A percentile compares a stretch with the other conserved stretches of the same genome.
These are phyloP conservation scores for Leishmania arabica DNA, from an alignment of 208 protist genomes.

Conservation along the genomic window DNA sequence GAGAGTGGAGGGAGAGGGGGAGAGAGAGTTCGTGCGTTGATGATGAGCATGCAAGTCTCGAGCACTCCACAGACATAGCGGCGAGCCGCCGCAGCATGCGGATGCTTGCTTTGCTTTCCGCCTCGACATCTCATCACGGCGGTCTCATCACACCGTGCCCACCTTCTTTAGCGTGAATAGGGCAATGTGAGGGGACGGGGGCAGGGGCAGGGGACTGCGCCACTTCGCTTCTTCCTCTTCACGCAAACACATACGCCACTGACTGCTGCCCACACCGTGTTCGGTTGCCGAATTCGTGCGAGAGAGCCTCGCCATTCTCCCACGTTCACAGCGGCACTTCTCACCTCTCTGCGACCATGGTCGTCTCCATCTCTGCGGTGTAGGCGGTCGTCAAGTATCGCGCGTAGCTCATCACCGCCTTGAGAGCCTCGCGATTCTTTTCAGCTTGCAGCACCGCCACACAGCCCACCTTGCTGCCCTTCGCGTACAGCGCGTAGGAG, in stretches of 20 bases:
- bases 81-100: background rate
- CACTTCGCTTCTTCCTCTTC: background rate
- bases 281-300: background rate
- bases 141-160: background rate
- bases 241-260: background rate
- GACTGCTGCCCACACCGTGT: background rate
- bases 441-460: conserved; percentile 57
- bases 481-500: conserved; percentile 72
- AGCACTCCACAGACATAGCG: background rate
- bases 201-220: background rate
- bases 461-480: conserved; percentile 48
- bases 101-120: background rate
- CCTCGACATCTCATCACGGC: background rate
- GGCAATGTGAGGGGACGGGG: background rate
- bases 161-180: background rate
- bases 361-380: background rate
- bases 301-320: background rate
- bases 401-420: conserved; percentile 38
- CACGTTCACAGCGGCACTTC: background rate
- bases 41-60: background rate
- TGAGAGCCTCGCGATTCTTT: conserved; percentile 30
- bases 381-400: conserved; percentile 18
- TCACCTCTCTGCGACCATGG: background rate
- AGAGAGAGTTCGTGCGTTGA: background rate
- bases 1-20: too few relatives aligned